Evolutionary conservation across 768 basidiomycete species (phyloP), one percentile per base, ranked within the genome.

Genomic region (Tremella fuciformis): DNA sequence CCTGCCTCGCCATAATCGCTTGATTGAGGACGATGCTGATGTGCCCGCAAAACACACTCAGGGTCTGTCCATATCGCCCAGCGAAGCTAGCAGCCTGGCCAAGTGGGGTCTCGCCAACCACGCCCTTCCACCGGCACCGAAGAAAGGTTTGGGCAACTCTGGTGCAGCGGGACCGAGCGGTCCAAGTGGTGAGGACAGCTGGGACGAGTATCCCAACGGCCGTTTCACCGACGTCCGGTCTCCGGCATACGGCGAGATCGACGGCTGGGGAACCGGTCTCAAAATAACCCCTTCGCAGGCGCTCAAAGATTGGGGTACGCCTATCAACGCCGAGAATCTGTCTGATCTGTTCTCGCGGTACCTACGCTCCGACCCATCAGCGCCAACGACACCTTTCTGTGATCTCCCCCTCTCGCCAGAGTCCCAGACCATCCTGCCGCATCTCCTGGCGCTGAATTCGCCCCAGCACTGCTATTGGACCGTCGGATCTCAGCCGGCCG

Each of bases 401-500:
- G 83, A 86, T 11, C 82, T 82, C 1, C 85, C 92, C 1, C 81
- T 99, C 7, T 88, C 86, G 18, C 78, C 83, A 0, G 96, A 99
- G 78, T 91, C 96, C 0, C 76, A 80, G 29, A 82, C 84, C 51
- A 97, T 99, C 54, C 80, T 96, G 26, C 80, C 84, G 0, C 82
- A 89, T 58, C 82, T 98, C 24, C 83, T 88, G 66, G 81, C 80
- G 44, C 81, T 99, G 55, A 97, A 89, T 26, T 79, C 81, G 44
- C 56, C 71, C 22, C 62, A 52, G 46, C 80, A 81, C 57, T 87
- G 88, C 22, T 88, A 91, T 85, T 99, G 94, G 93, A 97, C 96
- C 4, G 88, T 99, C 18, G 90, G 90, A 1, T 94, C 91, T 11
- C 96, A 99, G 73, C 96, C 96, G 19, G 89, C 92, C 0, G 85